A percentile compares a stretch with the other conserved stretches of the same genome.
These are phyloP conservation scores for Nyctanthes arbortristis DNA, from an alignment of 257 asterid genomes.

Conservation along the genomic window DNA sequence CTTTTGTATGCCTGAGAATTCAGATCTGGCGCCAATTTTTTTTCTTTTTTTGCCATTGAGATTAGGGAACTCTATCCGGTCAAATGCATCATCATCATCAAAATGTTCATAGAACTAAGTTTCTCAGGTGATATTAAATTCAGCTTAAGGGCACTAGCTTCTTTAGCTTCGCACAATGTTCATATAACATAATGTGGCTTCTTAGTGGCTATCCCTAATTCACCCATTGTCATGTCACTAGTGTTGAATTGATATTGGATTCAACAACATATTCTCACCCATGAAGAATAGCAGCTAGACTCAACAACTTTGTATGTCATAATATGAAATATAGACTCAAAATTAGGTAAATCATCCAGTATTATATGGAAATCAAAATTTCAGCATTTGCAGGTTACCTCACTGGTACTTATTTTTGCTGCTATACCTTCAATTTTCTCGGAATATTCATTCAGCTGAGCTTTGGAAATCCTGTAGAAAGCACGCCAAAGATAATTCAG, in stretches of 20 bases:
- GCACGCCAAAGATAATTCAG: conserved; percentile 5
- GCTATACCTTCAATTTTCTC: conserved; percentile 82
- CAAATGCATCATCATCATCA: background rate
- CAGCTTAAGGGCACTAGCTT: background rate
- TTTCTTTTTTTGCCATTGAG: background rate
- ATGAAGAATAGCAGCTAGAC: background rate
- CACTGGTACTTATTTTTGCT: conserved; percentile 53
- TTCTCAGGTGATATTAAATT: background rate
- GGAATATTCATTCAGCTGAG: conserved; percentile 64
- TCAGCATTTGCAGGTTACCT: conserved; percentile 38
- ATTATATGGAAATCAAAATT: background rate
- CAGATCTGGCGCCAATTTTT: background rate
- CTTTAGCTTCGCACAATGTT: background rate
- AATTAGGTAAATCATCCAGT: background rate
- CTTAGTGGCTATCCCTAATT: background rate
- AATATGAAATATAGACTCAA: background rate
- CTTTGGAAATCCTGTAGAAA: conserved; percentile 70
- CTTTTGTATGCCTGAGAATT: background rate
- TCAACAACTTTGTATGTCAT: background rate
- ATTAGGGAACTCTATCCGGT: background rate
- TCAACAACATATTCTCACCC: background rate
- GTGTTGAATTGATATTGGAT: background rate
- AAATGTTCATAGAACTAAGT: background rate
- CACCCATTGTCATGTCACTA: background rate
- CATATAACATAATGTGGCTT: background rate